Base-by-base conservation (phyloP, 2,329 filamentous ascomycete species). In the Trichoderma breve region DNA sequence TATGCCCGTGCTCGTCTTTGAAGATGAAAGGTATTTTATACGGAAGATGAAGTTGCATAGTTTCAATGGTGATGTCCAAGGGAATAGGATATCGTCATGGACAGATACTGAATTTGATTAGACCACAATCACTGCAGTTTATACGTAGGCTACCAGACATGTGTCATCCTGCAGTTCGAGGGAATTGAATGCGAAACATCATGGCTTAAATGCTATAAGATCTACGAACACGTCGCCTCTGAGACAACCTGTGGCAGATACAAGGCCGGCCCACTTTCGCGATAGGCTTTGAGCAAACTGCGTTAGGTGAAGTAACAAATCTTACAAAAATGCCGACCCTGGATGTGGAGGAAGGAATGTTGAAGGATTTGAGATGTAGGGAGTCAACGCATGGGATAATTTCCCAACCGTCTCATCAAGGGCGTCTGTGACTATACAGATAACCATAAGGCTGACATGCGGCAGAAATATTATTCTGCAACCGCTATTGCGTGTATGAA, bases 351-450 rank as follows among this genome's bases (percentile, higher is more conserved):
- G 1, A 55, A 75, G 0, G 28, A 39, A 2, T 43, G 58, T 77
- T 0, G 74, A 81, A 6, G 79, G 72, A 0, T 81, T 81, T 21
- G 79, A 81, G 65, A 80, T 79, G 77, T 79, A 79, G 60, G 76
- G 77, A 1, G 78, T 77, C 1, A 77, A 78, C 0, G 63, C 76
- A 0, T 78, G 73, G 73, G 74, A 77, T 8, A 72, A 70, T 0
- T 74, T 82, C 3, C 80, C 81, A 0, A 80, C 78, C 26, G 32
- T 83, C 0, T 80, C 0, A 79, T 83, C 60, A 80, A 80, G 24
- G 79, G 80, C 1, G 77, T 80, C 2, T 83, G 77, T 51, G 79
- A 80, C 65, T 83, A 82, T 83, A 82, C 58, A 3, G 81, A 83
- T 69, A 78, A 75, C 6, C 81, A 83, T 64, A 83, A 82, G 72